Percentiles rank a stretch among this genome's conserved stretches.
These are phyloP conservation scores for Raphanus hybrid DNA, from an alignment of 441 rosid species.

Conservation along the genomic window DNA sequence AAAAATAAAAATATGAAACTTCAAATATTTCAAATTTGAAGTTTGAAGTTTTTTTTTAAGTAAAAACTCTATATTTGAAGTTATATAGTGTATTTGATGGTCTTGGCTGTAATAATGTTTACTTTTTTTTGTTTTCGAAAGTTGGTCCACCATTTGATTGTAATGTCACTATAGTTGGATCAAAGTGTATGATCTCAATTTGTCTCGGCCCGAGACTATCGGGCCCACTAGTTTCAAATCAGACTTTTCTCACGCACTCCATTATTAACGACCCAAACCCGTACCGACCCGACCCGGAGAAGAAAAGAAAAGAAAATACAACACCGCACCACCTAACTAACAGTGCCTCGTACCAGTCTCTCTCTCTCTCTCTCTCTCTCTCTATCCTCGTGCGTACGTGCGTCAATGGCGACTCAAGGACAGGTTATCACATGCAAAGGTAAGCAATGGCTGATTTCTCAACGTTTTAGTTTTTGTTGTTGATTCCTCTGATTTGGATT, in stretches of 20 bases:
- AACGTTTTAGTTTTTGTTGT: background rate
- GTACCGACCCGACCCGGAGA: background rate
- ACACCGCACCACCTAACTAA: background rate
- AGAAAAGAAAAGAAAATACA: background rate
- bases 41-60: too few species aligned
- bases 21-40: too few species aligned
- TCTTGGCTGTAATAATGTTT: too few species aligned
- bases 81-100: too few species aligned
- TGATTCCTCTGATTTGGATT: background rate
- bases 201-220: too few species aligned
- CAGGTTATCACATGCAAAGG: conserved; percentile 96
- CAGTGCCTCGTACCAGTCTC: background rate
- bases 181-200: too few species aligned
- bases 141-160: too few species aligned
- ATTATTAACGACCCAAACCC: conserved; percentile 21
- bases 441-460: conserved; percentile 6
- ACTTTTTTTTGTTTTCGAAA: too few species aligned
- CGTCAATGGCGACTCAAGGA: conserved; percentile 73
- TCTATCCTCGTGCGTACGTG: background rate
- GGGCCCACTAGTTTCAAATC: background rate
- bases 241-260: conserved; percentile 8
- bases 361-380: background rate
- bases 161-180: too few species aligned
- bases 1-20: too few species aligned
- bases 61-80: too few species aligned